Evolutionary conservation across 371 early-diverging fungal species (phyloP).

Genomic region (Synchytrium microbalum): DNA sequence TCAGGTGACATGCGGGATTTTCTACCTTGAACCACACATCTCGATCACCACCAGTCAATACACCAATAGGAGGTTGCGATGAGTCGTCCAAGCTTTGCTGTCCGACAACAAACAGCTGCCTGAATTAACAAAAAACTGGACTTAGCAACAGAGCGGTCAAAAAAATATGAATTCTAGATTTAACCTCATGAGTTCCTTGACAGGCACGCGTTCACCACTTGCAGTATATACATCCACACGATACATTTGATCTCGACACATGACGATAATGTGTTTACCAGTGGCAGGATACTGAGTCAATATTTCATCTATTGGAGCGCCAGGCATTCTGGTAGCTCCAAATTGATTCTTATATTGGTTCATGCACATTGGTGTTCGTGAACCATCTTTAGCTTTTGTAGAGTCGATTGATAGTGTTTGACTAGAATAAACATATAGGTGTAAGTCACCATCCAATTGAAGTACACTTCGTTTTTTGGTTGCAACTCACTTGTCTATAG

Average conservation of each 20-base stretch:
- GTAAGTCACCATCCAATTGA: neutral
- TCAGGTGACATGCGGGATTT: slow-evolving; percentile 2
- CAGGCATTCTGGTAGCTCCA: slow-evolving; percentile 73
- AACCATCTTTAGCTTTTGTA: slow-evolving; percentile 23
- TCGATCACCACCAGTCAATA: slow-evolving; percentile 79
- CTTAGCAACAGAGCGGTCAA: slow-evolving; percentile 5
- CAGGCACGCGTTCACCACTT: slow-evolving; percentile 35
- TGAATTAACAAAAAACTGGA: slow-evolving; percentile 38
- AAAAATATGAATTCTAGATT: slow-evolving; percentile 8
- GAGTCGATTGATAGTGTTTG: neutral
- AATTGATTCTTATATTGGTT: slow-evolving; percentile 73
- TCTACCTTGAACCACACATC: slow-evolving; percentile 70
- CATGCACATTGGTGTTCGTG: slow-evolving; percentile 62
- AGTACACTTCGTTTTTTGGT: too few species aligned
- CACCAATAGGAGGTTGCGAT: slow-evolving; percentile 52
- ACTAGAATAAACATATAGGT: neutral
- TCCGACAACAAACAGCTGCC: slow-evolving; percentile 31
- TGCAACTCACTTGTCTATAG: slow-evolving; percentile 47
- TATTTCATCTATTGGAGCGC: slow-evolving; percentile 33
- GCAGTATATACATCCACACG: slow-evolving; percentile 51
- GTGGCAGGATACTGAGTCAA: slow-evolving; percentile 37
- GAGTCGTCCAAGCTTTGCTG: slow-evolving; percentile 22
- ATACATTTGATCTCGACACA: slow-evolving; percentile 72
- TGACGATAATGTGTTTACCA: slow-evolving; percentile 60
- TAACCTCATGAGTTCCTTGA: slow-evolving; percentile 70